Evolutionary conservation across 257 asterid species (phyloP).

Genomic region (Pogostemon cablin): DNA sequence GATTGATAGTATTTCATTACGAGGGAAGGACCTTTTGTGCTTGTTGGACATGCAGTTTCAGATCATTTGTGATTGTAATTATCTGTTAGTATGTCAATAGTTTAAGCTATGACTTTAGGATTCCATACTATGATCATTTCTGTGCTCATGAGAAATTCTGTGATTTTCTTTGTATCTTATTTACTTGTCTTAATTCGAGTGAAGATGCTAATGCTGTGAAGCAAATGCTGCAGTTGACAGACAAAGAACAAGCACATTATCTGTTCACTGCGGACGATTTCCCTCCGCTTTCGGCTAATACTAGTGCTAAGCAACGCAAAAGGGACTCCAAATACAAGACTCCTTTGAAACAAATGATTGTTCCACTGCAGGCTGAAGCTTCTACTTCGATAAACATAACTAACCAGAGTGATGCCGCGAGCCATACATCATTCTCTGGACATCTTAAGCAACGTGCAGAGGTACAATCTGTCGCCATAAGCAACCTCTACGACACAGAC

Average conservation of each 20-base stretch:
- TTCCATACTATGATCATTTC: neutral
- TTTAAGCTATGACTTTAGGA: conserved; percentile 3
- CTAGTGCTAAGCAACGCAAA: conserved; percentile 14
- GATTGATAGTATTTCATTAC: neutral
- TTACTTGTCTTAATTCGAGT: neutral
- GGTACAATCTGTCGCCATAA: conserved; percentile 16
- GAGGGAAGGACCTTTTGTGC: neutral
- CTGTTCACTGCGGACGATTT: conserved; percentile 22
- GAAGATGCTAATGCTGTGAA: neutral
- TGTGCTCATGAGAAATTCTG: neutral
- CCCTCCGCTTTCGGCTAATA: conserved; percentile 37
- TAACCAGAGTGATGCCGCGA: conserved; percentile 26
- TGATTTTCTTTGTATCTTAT: neutral
- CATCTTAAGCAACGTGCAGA: conserved; percentile 12
- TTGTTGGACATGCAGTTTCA: neutral
- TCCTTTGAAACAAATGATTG: conserved; percentile 17
- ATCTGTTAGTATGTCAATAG: neutral
- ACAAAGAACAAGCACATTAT: conserved; percentile 4
- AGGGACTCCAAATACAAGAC: conserved; percentile 35
- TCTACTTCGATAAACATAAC: conserved; percentile 15
- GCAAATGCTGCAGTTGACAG: conserved; percentile 23
- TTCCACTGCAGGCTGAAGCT: neutral
- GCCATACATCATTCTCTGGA: conserved; percentile 12
- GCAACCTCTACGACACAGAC: neutral
- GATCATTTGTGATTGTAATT: neutral